phyloP scores from a whole-genome alignment of 108 stramenopile species.

The Conticribra guillardii region DNA sequence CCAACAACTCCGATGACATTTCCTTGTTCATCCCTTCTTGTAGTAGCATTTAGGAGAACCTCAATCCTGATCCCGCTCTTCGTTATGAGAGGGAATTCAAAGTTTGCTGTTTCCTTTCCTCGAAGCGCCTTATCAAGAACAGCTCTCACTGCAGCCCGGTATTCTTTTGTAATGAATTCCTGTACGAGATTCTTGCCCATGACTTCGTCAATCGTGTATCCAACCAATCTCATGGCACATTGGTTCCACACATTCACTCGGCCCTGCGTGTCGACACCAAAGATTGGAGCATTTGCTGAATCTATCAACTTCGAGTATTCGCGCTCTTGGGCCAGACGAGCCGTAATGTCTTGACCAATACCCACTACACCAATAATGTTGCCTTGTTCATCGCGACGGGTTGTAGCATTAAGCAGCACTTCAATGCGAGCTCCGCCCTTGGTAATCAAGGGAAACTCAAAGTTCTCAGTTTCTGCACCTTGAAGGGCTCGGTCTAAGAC shows the following conservation, averaged over 20 bases:
- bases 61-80: slow-evolving; percentile 41
- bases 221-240: slow-evolving; percentile 50
- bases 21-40: slow-evolving; percentile 40
- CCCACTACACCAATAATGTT: slow-evolving; percentile 53
- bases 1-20: slow-evolving; percentile 56
- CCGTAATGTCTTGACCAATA: slow-evolving; percentile 11
- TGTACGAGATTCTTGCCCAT: slow-evolving; percentile 28
- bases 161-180: slow-evolving; percentile 38
- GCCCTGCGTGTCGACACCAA: slow-evolving; percentile 63
- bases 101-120: slow-evolving; percentile 46
- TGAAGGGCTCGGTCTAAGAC: slow-evolving; percentile 52
- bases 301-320: slow-evolving; percentile 60
- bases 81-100: slow-evolving; percentile 44
- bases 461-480: background rate
- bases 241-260: slow-evolving; percentile 73
- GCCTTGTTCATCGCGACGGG: slow-evolving; percentile 36
- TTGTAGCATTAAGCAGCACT: slow-evolving; percentile 56
- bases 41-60: slow-evolving; percentile 21
- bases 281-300: slow-evolving; percentile 64
- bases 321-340: slow-evolving; percentile 30
- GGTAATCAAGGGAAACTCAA: slow-evolving; percentile 11
- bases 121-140: slow-evolving; percentile 38
- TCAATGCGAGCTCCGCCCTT: slow-evolving; percentile 28
- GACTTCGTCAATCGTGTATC: slow-evolving; percentile 56
- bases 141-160: slow-evolving; percentile 21